These are phyloP conservation scores for Yarrowia yakushimensis DNA, from an alignment of 805 yeast genomes.

Conservation along the genomic window DNA sequence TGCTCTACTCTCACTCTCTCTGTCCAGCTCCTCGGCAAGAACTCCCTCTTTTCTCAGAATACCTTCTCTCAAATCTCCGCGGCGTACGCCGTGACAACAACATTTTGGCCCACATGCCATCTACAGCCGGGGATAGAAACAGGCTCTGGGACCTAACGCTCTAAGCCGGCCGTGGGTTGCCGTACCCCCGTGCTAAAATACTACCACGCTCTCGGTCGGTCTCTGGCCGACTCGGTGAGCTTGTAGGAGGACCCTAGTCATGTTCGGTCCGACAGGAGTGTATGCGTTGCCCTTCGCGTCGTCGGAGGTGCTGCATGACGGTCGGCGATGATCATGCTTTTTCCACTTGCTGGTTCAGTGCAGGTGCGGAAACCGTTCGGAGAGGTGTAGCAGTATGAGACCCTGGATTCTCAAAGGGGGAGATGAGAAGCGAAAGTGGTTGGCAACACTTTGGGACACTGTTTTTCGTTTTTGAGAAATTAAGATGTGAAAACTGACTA, in stretches of 20 bases:
- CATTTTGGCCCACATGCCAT: constrained; percentile 15
- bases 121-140: constrained; percentile 16
- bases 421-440: neutral
- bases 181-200: neutral
- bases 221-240: too few species aligned
- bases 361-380: neutral
- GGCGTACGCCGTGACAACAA: neutral
- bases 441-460: neutral
- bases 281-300: neutral
- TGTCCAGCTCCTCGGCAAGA: constrained; percentile 22
- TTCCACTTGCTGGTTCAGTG: neutral
- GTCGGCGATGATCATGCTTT: constrained; percentile 10
- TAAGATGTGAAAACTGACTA: neutral
- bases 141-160: neutral
- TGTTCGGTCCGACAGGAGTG: neutral
- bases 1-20: neutral
- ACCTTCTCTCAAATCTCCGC: neutral
- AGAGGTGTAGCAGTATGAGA: neutral
- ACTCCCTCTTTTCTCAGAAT: constrained; percentile 4
- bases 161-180: neutral
- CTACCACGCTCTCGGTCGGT: neutral
- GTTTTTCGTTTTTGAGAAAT: neutral
- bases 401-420: neutral
- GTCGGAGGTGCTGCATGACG: constrained; percentile 10
- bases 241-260: neutral